Base-by-base conservation (phyloP, 805 yeast genomes). In the Suhomyces sp. region DNA sequence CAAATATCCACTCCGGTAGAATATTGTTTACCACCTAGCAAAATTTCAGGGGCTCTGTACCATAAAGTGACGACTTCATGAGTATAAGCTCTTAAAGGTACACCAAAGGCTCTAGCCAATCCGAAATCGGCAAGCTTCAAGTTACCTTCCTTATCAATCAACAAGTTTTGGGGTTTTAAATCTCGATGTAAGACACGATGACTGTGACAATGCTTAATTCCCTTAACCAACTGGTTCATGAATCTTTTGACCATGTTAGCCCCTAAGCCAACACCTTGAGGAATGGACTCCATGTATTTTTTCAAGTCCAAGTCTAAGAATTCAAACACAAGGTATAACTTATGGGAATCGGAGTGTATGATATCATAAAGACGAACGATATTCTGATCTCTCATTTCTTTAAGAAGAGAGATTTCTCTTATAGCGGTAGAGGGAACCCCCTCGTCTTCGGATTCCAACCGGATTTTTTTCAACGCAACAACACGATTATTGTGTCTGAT, bases 391-490 rank as follows among this genome's bases (percentile, higher is more conserved):
- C 87, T 78, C 74, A 93, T 74, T 58, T 93, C 98, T 59, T 93
- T 91, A 62, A 93, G 74, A 29, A 93, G 72, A 2, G 98, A 91
- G 49, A 93, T 93, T 58, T 93, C 98, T 51, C 98, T 75, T 40
- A 93, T 93, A 5, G 98, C 98, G 0, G 98, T 93, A 2, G 97
- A 88, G 2, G 98, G 98, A 15, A 95, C 97, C 13, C 98, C 98
- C 60, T 93, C 98, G 60, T 88, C 95, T 60, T 93, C 98, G 14
- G 95, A 87, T 58, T 93, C 98, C 35, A 93, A 68, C 39, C 98
- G 78, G 59, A 93, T 95, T 65, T 93, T 95, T 62, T 93, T 93
- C 49, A 93, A 69, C 0, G 98, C 98, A 23, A 93, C 98, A 28
- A 88, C 78, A n/a, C 96, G 76, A 65, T 91, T 91, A 48, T 88